Base-by-base conservation (phyloP, 2,329 filamentous ascomycete species). In the Trichophyton mentagrophytes region DNA sequence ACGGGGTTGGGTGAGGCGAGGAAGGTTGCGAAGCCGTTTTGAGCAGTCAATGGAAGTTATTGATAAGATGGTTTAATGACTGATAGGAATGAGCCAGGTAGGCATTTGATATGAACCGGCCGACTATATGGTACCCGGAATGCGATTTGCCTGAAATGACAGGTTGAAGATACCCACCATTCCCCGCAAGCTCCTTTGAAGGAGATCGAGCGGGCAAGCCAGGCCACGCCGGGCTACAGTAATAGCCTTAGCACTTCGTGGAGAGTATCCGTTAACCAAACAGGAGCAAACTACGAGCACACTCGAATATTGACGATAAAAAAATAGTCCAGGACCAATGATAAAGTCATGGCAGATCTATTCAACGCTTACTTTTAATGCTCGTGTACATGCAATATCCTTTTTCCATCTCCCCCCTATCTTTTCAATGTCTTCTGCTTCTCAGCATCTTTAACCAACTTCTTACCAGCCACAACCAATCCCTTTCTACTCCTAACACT, bases 1-100 rank as follows among this genome's bases (percentile, higher is more conserved):
- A 95, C 87, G 5, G 90, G 90, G 2, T 70, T 79, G 53, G 84
- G 80, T 66, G 93, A 97, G 80, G 76, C 77, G 66, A 85, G 93
- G 72, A 99, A 99, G 79, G 93, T 96, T 62, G 93, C 93, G 20
- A 93, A 95, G 76, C 93, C 93, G 27, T 88, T 88, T 69, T 93
- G 81, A 88, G 59, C 5, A 27, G 27, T 1, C 9, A 5, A 44
- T 17, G 13, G 38, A 11, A 55, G 15, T 55, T 36, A 27, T 17
- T 36, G 3, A 36, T 36, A 27, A 27, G 27, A 27, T 27, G 27
- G 27, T 27, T 27, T 27, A 27, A 7, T 15, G 11, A 3, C 30
- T 30, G 33, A 13, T 36, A 36, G 9, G 3, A 9, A 9, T 13
- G 3, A 13, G 33, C 9, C 33, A 36, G 33, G 33, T 36, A 36